These are phyloP conservation scores for Termitomyces sp. DNA, from an alignment of 768 basidiomycete genomes.

Conservation along the genomic window DNA sequence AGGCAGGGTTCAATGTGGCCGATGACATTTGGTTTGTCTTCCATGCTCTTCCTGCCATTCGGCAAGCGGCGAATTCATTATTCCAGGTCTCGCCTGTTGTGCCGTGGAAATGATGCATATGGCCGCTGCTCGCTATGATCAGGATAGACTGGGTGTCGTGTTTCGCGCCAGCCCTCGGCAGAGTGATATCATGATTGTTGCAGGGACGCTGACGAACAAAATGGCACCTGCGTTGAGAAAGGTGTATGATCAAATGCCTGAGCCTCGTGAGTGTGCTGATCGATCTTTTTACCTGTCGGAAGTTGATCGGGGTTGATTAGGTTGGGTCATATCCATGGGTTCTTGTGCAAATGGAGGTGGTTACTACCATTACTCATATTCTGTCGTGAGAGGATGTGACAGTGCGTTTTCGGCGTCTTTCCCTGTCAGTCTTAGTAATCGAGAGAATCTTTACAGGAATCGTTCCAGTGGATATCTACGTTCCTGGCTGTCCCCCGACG, in stretches of 20 bases:
- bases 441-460: conserved; percentile 52
- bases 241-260: conserved; percentile 98
- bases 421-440: background rate
- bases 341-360: conserved; percentile 99
- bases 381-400: conserved; percentile 97
- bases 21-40: conserved; percentile 83
- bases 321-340: conserved; percentile 99
- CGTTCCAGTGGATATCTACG: conserved; percentile 98
- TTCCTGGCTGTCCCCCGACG: conserved; percentile 91
- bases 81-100: conserved; percentile 90
- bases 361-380: conserved; percentile 98
- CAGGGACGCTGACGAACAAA: conserved; percentile 98
- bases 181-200: conserved; percentile 98
- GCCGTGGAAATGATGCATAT: conserved; percentile 99
- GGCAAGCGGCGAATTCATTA: conserved; percentile 3
- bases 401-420: conserved; percentile 44
- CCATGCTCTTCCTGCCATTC: conserved; percentile 1
- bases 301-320: conserved; percentile 27
- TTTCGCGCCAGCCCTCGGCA: conserved; percentile 99
- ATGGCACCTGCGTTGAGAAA: conserved; percentile 98
- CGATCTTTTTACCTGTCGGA: conserved; percentile 2
- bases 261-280: conserved; percentile 63
- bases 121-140: conserved; percentile 98
- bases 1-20: conserved; percentile 99
- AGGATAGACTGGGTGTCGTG: conserved; percentile 94